Base-by-base conservation (phyloP, 2,329 filamentous ascomycete species). In the Pochonia chlamydosporia region DNA sequence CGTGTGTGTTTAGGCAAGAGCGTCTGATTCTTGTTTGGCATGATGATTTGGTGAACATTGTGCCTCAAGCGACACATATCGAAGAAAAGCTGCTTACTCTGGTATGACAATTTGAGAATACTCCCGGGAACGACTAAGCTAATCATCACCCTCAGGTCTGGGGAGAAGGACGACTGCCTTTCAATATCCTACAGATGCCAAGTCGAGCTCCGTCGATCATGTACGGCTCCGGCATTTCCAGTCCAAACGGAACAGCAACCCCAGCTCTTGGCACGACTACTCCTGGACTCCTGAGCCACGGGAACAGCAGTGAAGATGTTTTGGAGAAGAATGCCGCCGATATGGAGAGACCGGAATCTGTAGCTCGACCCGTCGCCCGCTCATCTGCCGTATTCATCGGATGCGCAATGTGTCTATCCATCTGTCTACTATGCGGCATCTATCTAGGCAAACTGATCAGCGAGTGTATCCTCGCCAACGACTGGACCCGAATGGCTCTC, bases 11-110 rank as follows among this genome's bases (percentile, higher is more conserved):
- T 40, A 59, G 68, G 31, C 64, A 68, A 25, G 70, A 73, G 49
- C 58, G 63, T 3, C 51, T 72, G 18, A 53, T 73, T 7, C 57
- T 74, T 6, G 62, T 73, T 16, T 73, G 71, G 70, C 65, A 69
- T 44, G 66, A 71, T 46, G 63, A 69, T 28, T 52, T 69, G 13
- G 63, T 63, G 36, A 60, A 66, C 47, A 68, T 73, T 43, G 51
- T 73, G 30, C 57, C 62, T 16, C 64, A 69, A 42, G 69, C 64
- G 3, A 61, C 62, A 5, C 40, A 52, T 4, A 53, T 66, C 21
- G 63, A 67, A 42, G 60, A 64, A 47, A 63, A 60, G 52, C 55
- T 67, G 1, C 47, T 67, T 16, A 52, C 58, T 5, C 52, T 62
- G 47, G 54, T 55, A 44, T 20, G 48, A 14, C 4, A n/a, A n/a